Conservation (phyloP, 148 eudicot genomes). For the Silene conica region DNA sequence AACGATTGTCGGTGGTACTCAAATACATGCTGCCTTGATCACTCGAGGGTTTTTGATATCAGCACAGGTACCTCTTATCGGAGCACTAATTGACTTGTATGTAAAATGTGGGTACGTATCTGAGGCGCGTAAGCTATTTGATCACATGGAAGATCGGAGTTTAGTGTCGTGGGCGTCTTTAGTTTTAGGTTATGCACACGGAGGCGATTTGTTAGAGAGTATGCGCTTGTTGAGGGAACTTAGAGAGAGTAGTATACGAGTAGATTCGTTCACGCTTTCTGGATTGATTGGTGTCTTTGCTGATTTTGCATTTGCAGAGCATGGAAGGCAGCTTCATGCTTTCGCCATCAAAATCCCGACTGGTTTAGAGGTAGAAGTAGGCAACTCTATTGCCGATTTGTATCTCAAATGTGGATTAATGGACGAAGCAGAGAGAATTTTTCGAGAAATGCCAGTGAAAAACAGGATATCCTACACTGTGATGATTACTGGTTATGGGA, state of each 20-base stretch:
- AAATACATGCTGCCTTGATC: conserved; percentile 60
- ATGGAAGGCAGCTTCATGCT: conserved; percentile 76
- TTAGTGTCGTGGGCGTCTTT: conserved; percentile 67
- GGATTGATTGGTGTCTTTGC: conserved; percentile 73
- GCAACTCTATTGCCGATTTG: conserved; percentile 68
- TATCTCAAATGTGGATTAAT: conserved; percentile 75
- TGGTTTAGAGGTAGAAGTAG: conserved; percentile 50
- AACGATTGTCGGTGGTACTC: conserved; percentile 45
- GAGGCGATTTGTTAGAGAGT: conserved; percentile 43
- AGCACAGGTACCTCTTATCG: conserved; percentile 40
- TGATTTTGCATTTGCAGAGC: conserved; percentile 68
- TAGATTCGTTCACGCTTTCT: conserved; percentile 65
- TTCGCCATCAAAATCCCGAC: conserved; percentile 49
- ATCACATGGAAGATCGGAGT: conserved; percentile 51
- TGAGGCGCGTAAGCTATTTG: conserved; percentile 52
- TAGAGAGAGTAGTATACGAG: conserved; percentile 30
- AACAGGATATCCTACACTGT: conserved; percentile 70
- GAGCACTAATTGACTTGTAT: conserved; percentile 77
- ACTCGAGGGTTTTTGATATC: conserved; percentile 41
- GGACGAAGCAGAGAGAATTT: conserved; percentile 59
- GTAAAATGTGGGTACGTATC: conserved; percentile 56
- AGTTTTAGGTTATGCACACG: conserved; percentile 68
- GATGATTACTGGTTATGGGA: conserved; percentile 83
- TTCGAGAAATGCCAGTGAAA: conserved; percentile 49
- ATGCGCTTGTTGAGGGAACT: conserved; percentile 64